phyloP scores from a whole-genome alignment of 768 basidiomycete species.

The Amanita brunnescens region DNA sequence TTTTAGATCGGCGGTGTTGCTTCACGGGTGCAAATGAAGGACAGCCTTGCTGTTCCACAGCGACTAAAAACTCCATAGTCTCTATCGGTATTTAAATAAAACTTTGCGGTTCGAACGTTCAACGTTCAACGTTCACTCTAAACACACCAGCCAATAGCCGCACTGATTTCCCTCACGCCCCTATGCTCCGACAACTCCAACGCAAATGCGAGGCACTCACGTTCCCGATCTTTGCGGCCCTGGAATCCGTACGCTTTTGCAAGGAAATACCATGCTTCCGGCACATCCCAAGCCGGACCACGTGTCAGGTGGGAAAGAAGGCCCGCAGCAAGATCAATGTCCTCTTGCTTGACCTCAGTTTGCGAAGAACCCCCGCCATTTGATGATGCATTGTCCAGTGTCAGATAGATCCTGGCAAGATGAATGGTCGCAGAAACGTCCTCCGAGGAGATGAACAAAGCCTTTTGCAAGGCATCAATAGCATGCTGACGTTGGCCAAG shows the following conservation, averaged over 20 bases:
- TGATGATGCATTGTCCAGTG: slow-evolving; percentile 16
- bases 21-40: too few species aligned
- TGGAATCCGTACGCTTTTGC: slow-evolving; percentile 75
- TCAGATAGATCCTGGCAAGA: slow-evolving; percentile 68
- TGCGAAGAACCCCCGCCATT: slow-evolving; percentile 5
- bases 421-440: slow-evolving; percentile 73
- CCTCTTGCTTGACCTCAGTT: slow-evolving; percentile 21
- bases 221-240: slow-evolving; percentile 59
- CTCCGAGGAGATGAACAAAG: slow-evolving; percentile 77
- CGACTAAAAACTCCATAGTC: too few species aligned
- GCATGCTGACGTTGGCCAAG: slow-evolving; percentile 53
- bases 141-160: slow-evolving; percentile 63
- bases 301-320: slow-evolving; percentile 70
- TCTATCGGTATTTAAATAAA: too few species aligned
- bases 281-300: slow-evolving; percentile 80
- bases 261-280: slow-evolving; percentile 93
- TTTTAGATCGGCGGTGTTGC: too few species aligned
- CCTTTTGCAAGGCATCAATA: slow-evolving; percentile 74
- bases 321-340: slow-evolving; percentile 77
- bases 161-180: slow-evolving; percentile 53
- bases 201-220: slow-evolving; percentile 67
- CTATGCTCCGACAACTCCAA: slow-evolving; percentile 53
- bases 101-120: too few species aligned
- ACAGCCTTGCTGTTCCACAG: too few species aligned
- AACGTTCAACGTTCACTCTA: too few species aligned